A percentile compares a stretch with the other conserved stretches of the same genome.
Conservation (phyloP, 495 filamentous ascomycete species). For the Aspergillus campestris region DNA sequence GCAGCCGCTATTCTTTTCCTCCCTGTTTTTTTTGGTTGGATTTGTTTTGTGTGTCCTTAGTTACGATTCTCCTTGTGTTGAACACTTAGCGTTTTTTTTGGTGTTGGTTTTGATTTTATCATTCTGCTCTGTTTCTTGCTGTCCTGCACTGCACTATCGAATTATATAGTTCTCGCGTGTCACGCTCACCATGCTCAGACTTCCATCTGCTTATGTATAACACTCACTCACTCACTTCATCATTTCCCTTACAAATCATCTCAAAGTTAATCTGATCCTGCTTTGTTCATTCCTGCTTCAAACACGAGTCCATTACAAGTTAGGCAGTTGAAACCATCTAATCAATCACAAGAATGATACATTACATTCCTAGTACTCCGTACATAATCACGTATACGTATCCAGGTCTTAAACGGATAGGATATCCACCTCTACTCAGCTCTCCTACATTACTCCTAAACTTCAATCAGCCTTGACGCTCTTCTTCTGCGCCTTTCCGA, state of each 20-base stretch:
- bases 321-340: no score
- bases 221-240: no score
- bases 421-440: no score
- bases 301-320: no score
- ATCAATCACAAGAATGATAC: no score
- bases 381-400: no score
- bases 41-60: slow-evolving; percentile 3
- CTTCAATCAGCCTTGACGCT: slow-evolving; percentile 32
- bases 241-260: no score
- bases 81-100: slow-evolving; percentile 5
- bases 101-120: slow-evolving; percentile 4
- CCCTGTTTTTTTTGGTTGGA: neutral
- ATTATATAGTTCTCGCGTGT: no score
- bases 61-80: slow-evolving; percentile 2
- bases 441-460: neutral
- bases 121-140: neutral
- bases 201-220: neutral
- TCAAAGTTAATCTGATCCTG: neutral
- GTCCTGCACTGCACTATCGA: neutral
- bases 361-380: no score
- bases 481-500: slow-evolving; percentile 32
- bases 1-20: neutral
- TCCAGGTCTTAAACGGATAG: no score
- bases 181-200: no score
- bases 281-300: neutral